phyloP scores from a whole-genome alignment of 1,284 basidiomycete genomes.

The Apiotrichum sp. region DNA sequence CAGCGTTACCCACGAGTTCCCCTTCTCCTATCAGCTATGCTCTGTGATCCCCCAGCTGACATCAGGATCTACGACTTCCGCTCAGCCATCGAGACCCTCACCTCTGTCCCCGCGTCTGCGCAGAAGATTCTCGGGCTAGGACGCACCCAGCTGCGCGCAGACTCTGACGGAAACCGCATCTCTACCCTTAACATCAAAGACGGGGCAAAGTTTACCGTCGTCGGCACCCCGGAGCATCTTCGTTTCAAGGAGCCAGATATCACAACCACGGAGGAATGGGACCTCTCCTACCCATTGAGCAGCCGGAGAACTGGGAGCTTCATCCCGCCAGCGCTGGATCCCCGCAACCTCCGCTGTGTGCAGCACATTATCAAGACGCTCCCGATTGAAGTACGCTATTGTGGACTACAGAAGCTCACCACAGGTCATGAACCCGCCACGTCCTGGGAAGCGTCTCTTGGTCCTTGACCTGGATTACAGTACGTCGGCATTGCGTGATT shows the following conservation, averaged over 20 bases:
- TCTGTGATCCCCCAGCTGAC: too few relatives aligned
- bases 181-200: conserved; percentile 49
- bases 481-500: conserved; percentile 34
- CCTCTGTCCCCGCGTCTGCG: conserved; percentile 72
- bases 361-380: conserved; percentile 63
- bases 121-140: conserved; percentile 67
- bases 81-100: conserved; percentile 57
- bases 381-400: conserved; percentile 37
- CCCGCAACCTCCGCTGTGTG: conserved; percentile 70
- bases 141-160: conserved; percentile 73
- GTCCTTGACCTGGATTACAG: conserved; percentile 88
- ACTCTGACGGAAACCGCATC: conserved; percentile 52
- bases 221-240: conserved; percentile 74
- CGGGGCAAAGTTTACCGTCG: conserved; percentile 68
- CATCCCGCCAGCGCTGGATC: conserved; percentile 61
- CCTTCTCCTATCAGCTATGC: too few relatives aligned
- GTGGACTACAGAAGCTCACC: background rate
- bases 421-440: conserved; percentile 67
- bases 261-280: conserved; percentile 65
- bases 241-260: conserved; percentile 66
- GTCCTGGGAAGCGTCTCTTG: conserved; percentile 68
- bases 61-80: conserved; percentile 46
- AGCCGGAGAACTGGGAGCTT: conserved; percentile 46
- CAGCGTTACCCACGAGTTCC: too few relatives aligned
- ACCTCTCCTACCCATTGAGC: conserved; percentile 59